Percentiles rank a stretch among this genome's conserved stretches.
Evolutionary conservation across 1,139 yeast genomes (phyloP).

Genomic region (Saccharomyces hybrid): DNA sequence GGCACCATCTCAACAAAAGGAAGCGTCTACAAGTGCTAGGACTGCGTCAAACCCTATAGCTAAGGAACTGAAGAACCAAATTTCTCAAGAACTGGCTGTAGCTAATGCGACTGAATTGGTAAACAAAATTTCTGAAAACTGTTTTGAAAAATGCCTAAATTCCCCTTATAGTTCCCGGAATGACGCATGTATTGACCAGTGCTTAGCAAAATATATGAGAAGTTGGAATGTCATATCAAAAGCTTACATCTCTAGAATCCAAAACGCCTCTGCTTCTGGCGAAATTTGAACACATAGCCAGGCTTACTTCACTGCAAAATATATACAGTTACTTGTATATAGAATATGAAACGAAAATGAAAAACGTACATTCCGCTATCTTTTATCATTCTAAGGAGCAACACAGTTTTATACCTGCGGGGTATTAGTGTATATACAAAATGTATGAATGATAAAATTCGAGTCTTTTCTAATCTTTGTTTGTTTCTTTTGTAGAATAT

Average conservation of each 20-base stretch:
- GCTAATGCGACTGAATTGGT: slow-evolving; percentile 86
- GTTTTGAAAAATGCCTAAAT: slow-evolving; percentile 70
- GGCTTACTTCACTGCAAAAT: neutral
- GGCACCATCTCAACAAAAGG: slow-evolving; percentile 26
- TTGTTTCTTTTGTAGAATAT: neutral
- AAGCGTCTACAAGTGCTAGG: slow-evolving; percentile 23
- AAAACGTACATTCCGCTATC: neutral
- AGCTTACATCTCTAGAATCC: slow-evolving; percentile 69
- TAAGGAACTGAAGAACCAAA: slow-evolving; percentile 60
- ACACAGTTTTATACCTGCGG: neutral
- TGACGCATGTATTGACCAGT: slow-evolving; percentile 59
- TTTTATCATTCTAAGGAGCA: neutral
- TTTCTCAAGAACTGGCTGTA: slow-evolving; percentile 76
- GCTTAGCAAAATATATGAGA: slow-evolving; percentile 82
- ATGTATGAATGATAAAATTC: neutral
- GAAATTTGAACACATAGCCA: slow-evolving; percentile 16
- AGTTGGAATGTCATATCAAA: slow-evolving; percentile 83
- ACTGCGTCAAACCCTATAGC: slow-evolving; percentile 37
- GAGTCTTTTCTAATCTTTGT: neutral
- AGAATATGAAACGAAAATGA: neutral
- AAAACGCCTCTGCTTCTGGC: slow-evolving; percentile 37
- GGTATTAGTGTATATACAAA: neutral
- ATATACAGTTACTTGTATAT: neutral
- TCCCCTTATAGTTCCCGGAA: slow-evolving; percentile 40
- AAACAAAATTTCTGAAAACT: slow-evolving; percentile 79